Base-by-base conservation (phyloP, 2,329 filamentous ascomycete species). In the Orbilia ellipsospora region DNA sequence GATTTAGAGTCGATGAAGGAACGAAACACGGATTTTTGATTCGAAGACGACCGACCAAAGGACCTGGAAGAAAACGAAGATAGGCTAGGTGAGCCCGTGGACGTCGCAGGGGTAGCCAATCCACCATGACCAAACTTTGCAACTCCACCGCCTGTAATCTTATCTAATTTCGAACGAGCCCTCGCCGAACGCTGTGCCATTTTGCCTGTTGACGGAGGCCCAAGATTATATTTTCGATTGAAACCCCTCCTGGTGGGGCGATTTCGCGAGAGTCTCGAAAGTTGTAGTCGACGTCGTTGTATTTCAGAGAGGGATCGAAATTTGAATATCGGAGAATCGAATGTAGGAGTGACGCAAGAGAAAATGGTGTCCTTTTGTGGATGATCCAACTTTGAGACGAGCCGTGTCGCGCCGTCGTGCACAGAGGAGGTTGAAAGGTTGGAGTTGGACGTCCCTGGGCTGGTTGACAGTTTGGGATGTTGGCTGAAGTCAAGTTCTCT, bases 111-210 rank as follows among this genome's bases (percentile, higher is more conserved):
- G 5, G 78, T 79, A 50, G 79, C 56, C 12, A 79, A 61, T 40
- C 79, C 79, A n/a, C 79, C 77, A 52, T 76, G 63, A 36, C 78
- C 74, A 16, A 77, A 60, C 51, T 76, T 78, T 42, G 79, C 77
- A 50, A 78, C 55, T 31, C 79, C 78, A 45, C 73, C 70, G 20
- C 67, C 74, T 15, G 73, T 70, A 44, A 79, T 80, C 62, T 80
- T 80, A 61, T 79, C 79, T 63, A 79, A 73, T 77, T 80, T 80
- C 50, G 77, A 78, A 60, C 79, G 78, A 40, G 79, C 78, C 62
- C 78, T 77, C n/a, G 79, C 79, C 15, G 79, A 80, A 65, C 79
- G 78, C 59, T 80, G 79, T 13, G 79, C 78, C 79, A 80, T 80
- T 44, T 50, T 70, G 67, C 52, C 63, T 50, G 50, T 42, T 48